Evolutionary conservation across 2,329 filamentous ascomycete species (phyloP).

Genomic region (Periglandula ipomoeae): DNA sequence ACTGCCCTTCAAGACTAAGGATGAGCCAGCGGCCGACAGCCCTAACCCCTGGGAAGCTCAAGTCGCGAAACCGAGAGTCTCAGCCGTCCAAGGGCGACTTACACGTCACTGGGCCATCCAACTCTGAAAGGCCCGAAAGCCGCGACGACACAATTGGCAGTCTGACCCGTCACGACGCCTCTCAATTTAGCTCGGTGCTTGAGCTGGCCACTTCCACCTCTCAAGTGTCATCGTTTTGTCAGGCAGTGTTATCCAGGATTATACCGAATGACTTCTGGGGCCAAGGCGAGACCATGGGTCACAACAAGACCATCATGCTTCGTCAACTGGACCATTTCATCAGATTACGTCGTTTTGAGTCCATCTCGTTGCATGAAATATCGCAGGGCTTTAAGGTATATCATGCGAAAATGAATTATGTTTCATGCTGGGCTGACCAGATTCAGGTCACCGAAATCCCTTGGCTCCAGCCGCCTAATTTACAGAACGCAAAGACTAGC

Average conservation of each 20-base stretch:
- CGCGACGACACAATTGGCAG: background rate
- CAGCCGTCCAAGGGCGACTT: background rate
- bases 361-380: conserved; percentile 67
- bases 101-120: background rate
- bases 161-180: background rate
- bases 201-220: conserved; percentile 58
- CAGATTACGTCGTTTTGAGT: conserved; percentile 70
- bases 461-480: conserved; percentile 59
- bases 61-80: background rate
- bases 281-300: conserved; percentile 33
- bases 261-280: conserved; percentile 75
- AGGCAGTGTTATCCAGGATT: conserved; percentile 61
- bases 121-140: background rate
- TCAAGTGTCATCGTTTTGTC: conserved; percentile 79
- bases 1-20: conserved; percentile 54
- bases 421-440: background rate
- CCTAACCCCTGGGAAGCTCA: background rate
- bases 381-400: conserved; percentile 65
- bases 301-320: conserved; percentile 56
- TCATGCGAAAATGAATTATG: background rate
- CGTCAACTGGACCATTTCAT: conserved; percentile 70
- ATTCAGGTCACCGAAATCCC: conserved; percentile 53
- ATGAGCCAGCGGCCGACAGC: background rate
- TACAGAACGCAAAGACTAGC: conserved; percentile 47
- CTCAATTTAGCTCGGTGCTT: conserved; percentile 38